Base-by-base conservation (phyloP, 768 basidiomycete genomes). In the Lactarius hengduanensis region DNA sequence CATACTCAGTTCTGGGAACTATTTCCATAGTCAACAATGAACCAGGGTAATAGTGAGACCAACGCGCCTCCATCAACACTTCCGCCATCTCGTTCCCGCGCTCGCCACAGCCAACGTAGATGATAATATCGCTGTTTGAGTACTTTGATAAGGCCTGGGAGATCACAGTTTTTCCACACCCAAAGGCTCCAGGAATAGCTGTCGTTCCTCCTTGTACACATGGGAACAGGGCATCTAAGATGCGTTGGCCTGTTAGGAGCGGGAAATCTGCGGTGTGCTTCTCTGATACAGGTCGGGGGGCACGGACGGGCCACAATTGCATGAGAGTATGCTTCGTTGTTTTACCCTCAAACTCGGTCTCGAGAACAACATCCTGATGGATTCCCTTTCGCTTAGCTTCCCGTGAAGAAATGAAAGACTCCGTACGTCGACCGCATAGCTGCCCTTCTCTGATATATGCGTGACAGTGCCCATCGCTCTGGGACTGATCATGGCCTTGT, bases 31-130 rank as follows among this genome's bases (percentile, higher is more conserved):
- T 69, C 73, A 68, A 38, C 43, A 63, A 57, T 67, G 34, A 57
- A 57, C 62, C 36, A 68, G 53, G 62, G 32, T 18, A 64, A 5
- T 34, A 50, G 26, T 4, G 34, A 65, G 55, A 61, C 59, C 66
- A 62, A 67, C 75, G 74, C 73, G 92, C 93, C 75, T 98, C 97
- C 89, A 96, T 96, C 78, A 99, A 80, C n/a, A 99, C 96, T 83
- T 96, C 95, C 62, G 95, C 95, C 92, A 94, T 93, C 89, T 97
- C 94, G 74, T 98, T 98, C 73, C 96, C 96, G 71, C 97, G 93
- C 78, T 99, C 97, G 68, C 96, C 97, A 75, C 97, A 98, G 30
- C 97, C 97, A 72, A 99, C 97, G 75, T 99, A 99, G 71, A 99
- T 87, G 75, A 99, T 98, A 73, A 98, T 98, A 77, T 98, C 96